Evolutionary conservation across 371 early-diverging fungal species (phyloP).

Genomic region (Gilbertella persicaria): DNA sequence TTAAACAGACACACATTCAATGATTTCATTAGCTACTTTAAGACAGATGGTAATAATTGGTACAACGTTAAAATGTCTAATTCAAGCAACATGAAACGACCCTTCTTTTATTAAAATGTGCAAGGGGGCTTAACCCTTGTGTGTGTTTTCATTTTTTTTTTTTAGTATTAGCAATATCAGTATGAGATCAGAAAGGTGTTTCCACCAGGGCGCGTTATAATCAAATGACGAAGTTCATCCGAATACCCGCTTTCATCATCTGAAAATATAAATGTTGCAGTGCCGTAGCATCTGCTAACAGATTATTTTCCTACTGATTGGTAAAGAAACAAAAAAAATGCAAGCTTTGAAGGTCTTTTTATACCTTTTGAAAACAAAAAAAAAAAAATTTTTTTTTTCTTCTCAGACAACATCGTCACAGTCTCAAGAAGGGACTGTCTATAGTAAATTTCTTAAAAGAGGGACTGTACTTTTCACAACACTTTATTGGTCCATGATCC

Average conservation of each 20-base stretch:
- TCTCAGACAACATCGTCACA: no score
- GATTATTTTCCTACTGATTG: slow-evolving; percentile 51
- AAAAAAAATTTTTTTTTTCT: no score
- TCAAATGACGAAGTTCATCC: slow-evolving; percentile 44
- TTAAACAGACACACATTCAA: neutral
- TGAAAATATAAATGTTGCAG: slow-evolving; percentile 43
- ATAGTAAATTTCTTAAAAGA: no score
- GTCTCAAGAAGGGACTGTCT: no score
- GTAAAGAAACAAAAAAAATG: slow-evolving; percentile 19
- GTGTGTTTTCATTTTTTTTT: no score
- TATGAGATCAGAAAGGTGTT: slow-evolving; percentile 39
- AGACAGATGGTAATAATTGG: slow-evolving; percentile 4
- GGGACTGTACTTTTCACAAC: no score
- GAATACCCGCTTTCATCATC: slow-evolving; percentile 52
- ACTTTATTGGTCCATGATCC: no score
- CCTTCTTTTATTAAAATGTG: no score
- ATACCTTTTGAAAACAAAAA: no score
- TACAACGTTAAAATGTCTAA: slow-evolving; percentile 5
- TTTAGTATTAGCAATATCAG: no score
- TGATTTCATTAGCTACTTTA: slow-evolving; percentile 3
- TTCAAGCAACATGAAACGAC: neutral
- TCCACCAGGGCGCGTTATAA: slow-evolving; percentile 42
- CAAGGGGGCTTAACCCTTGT: no score
- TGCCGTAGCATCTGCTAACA: slow-evolving; percentile 40
- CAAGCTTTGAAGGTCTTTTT: slow-evolving; percentile 1